Evolutionary conservation across 371 early-diverging fungal species (phyloP), one percentile per base, ranked within the genome.

Genomic region (Phascolomyces articulosus): DNA sequence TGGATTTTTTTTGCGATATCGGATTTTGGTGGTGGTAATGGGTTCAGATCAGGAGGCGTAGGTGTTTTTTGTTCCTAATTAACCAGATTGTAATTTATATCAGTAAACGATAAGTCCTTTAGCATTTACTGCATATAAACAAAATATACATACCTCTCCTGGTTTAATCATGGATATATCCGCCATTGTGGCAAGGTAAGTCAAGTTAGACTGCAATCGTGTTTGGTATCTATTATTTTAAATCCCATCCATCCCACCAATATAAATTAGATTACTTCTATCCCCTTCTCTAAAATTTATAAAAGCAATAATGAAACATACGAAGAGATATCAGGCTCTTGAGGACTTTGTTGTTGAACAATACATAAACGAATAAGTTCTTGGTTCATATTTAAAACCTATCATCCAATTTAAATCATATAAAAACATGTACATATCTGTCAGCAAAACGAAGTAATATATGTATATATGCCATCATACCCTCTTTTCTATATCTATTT

Each of bases 101-200:
- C 59, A 54, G 21, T 26, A n/a, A n/a, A n/a, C n/a, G n/a, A n/a
- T n/a, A n/a, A n/a, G n/a, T n/a, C 55, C 13, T 24, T 13, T 53
- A 15, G 15, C 15, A 18, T 23, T 10, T 10, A 13, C 24, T 15
- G 15, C 27, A n/a, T n/a, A n/a, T 4, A 53, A 4, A 13, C 9
- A 0, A 41, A 26, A 34, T 41, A 26, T 27, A 51, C 57, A 31
- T 74, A 84, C 86, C 49, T 82, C 76, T 51, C 79, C 79, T 16
- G 81, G 77, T 53, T 84, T 79, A 8, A 77, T 72, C 70, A 79
- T 74, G 20, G 79, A 77, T 55, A 80, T 71, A 70, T 85, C 86
- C 40, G 86, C 86, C 72, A 85, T 83, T 4, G 82, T 78, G 15
- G 86, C 84, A 16, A 85, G 67, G 64, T 84, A 85, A 15, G 81